Evolutionary conservation across 192 early-diverging fungal genomes (phyloP).

Genomic region (Coemansia sp.): DNA sequence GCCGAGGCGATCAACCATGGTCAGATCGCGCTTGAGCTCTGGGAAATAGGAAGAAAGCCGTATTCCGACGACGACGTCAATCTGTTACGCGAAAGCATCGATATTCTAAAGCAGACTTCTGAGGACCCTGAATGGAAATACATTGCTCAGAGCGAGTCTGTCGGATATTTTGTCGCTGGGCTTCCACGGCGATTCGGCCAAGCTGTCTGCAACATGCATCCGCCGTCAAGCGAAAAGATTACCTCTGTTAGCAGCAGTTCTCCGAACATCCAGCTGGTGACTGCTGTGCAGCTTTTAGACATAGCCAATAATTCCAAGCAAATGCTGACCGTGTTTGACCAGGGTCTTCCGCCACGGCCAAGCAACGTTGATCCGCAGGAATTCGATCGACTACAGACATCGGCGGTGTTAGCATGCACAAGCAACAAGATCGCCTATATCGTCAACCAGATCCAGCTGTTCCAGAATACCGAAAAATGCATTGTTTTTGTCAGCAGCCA

Average conservation of each 20-base stretch:
- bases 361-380: slow-evolving; percentile 35
- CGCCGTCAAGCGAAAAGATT: not conserved
- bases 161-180: slow-evolving; percentile 21
- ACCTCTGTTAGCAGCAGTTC: not conserved
- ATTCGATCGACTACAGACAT: slow-evolving; percentile 23
- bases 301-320: slow-evolving; percentile 11
- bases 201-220: not conserved
- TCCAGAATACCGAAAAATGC: slow-evolving; percentile 44
- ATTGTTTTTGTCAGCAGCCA: slow-evolving; percentile 44
- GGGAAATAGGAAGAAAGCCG: slow-evolving; percentile 37
- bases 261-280: slow-evolving; percentile 7
- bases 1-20: slow-evolving; percentile 36
- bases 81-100: slow-evolving; percentile 25
- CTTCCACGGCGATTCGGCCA: slow-evolving; percentile 12
- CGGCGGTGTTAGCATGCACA: slow-evolving; percentile 12
- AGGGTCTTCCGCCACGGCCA: slow-evolving; percentile 33
- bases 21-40: slow-evolving; percentile 35
- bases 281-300: slow-evolving; percentile 24
- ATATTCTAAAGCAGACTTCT: slow-evolving; percentile 27
- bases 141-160: slow-evolving; percentile 29
- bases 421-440: slow-evolving; percentile 46
- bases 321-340: slow-evolving; percentile 19
- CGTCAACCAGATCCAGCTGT: slow-evolving; percentile 20
- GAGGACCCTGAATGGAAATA: slow-evolving; percentile 28
- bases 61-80: slow-evolving; percentile 28